Evolutionary conservation across 257 asterid genomes (phyloP), one percentile per base, ranked within the genome.

Genomic region (Asclepias syriaca): DNA sequence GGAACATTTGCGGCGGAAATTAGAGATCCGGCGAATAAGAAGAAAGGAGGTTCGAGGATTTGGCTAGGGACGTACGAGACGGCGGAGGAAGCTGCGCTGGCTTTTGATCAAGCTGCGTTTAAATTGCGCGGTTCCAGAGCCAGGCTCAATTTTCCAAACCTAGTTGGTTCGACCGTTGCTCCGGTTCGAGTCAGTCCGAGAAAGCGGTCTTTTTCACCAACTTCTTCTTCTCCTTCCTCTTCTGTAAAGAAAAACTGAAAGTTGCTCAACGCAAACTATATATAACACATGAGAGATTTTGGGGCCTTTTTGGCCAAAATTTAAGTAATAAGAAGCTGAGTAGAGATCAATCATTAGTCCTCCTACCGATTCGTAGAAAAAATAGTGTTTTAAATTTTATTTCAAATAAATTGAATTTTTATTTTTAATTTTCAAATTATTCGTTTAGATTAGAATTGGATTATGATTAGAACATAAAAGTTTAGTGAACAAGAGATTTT

Each of bases 31-130:
- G 34, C 70, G 39, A 34, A 34, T 2, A 3, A 34, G 39, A 34
- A 34, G 39, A 34, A 34, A 34, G 39, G 39, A 68, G 83, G 83
- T 5, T 9, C 65, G 0, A 80, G 81, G 58, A 39, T 80, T 3
- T 83, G 87, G 87, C 65, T 83, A 9, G 85, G 85, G n/a, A 80
- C 85, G 0, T 80, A 83, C 57, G 75, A 80, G 74, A 83, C 68
- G 4, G 54, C 83, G 1, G 83, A 72, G 72, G 87, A 83, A 45
- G 87, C 87, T 5, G 87, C 83, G 6, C 18, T 75, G 68, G 85
- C 87, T 59, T 83, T 65, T 48, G 87, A 83, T n/a, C 75, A 46
- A 29, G 83, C 81, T 4, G 85, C 87, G 1, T 83, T 77, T 49
- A 55, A 75, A 24, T 10, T 83, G 45, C 77, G 74, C 3, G 87